Evolutionary conservation across 441 rosid genomes (phyloP).

Genomic region (Gossypium davidsonii): DNA sequence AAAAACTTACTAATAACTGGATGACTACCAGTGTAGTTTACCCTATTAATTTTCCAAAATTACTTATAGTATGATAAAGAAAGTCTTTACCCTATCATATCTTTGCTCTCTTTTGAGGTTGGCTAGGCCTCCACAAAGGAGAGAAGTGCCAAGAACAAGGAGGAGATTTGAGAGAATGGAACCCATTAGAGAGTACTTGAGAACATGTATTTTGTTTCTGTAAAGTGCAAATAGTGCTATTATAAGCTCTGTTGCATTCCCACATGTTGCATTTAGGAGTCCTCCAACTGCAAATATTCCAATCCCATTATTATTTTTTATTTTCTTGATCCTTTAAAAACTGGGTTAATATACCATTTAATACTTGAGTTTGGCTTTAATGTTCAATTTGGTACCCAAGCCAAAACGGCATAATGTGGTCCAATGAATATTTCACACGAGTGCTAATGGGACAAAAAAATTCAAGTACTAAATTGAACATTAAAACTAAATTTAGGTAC

Average conservation of each 20-base stretch:
- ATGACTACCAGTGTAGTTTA: no score
- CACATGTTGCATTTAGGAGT: constrained; percentile 59
- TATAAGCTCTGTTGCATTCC: constrained; percentile 62
- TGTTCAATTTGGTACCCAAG: no score
- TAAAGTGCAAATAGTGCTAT: constrained; percentile 50
- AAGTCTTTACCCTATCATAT: constrained; percentile 44
- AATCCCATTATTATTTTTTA: not conserved
- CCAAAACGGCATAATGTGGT: no score
- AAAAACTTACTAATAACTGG: no score
- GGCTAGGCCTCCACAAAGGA: constrained; percentile 57
- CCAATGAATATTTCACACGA: no score
- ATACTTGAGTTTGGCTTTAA: no score
- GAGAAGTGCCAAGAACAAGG: constrained; percentile 59
- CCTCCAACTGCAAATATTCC: constrained; percentile 37
- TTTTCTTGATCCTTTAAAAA: not conserved
- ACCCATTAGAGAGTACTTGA: constrained; percentile 55
- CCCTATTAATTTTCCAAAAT: no score
- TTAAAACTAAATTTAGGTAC: no score
- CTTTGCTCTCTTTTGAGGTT: constrained; percentile 45
- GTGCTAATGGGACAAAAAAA: no score
- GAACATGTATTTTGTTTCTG: constrained; percentile 39
- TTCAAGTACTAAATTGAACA: no score
- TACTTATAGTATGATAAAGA: no score
- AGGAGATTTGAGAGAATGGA: constrained; percentile 59
- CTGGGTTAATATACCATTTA: no score